Evolutionary conservation across 805 yeast species (phyloP), one percentile per base, ranked within the genome.

Genomic region (Wickerhamia fluorescens): DNA sequence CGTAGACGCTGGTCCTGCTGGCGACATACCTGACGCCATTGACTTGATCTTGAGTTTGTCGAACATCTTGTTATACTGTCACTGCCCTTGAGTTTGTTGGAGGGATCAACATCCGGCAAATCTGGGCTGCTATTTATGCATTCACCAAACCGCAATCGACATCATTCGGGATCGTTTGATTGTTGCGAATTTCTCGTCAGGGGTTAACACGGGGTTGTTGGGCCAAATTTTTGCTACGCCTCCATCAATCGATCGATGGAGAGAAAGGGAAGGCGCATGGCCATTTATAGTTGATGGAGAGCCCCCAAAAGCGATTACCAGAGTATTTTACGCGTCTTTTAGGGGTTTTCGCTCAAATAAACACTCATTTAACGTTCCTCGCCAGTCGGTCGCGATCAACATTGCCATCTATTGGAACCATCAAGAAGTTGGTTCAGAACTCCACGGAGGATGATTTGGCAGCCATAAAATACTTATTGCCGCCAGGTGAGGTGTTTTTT

Each of bases 401-500:
- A 1, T 45, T 56, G 5, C 62, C 65, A 3, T 44, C 60, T 6
- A 26, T 32, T 8, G 41, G 35, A 14, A 45, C 57, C 12, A 40
- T 62, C 23, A 50, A 49, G 20, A 57, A 58, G 28, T 43, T 61
- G 16, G 49, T 54, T 24, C 37, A 40, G 3, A 49, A 42, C 15
- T 50, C 62, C 15, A 57, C 64, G 1, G 45, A 55, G 7, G 53
- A 62, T 7, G 94, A 85, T 49, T 66, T 81, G 20, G 83, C 94
- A 2, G 63, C 67, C 33, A 65, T 88, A 18, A 71, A 66, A 25
- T 67, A 59, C 6, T 44, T 87, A 6, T 49, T 83, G 2, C 95
- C 95, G 0, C 59, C 69, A 16, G 89, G 82, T 27, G 71, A 83
- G 8, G 58, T 75, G 2, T 77, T 78, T 44, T 61, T 46, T 29